Base-by-base conservation (phyloP, 2,329 filamentous ascomycete genomes). In the Fusarium haematococcum region DNA sequence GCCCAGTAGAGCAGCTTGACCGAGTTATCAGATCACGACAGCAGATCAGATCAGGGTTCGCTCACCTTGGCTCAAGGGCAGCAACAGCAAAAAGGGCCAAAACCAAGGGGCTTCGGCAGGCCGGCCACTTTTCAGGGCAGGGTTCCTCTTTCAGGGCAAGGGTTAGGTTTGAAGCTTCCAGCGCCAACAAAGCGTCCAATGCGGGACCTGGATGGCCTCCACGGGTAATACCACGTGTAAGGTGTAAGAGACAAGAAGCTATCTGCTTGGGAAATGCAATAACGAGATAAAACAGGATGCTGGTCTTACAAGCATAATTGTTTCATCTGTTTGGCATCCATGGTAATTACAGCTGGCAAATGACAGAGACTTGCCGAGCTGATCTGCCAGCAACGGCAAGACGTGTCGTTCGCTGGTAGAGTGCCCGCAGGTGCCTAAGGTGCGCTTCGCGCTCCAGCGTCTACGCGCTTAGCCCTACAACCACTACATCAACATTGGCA, bases 181-280 rank as follows among this genome's bases (percentile, higher is more conserved):
- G 43, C 60, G 61, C 61, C 45, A 63, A 41, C 60, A 25, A 63
- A 63, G 60, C 45, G 50, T 27, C 35, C 35, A 56, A 66, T 66
- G 67, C 45, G 59, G 65, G 65, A 63, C 64, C 64, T 43, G 43
- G 37, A 63, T 56, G 58, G 45, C 58, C 52, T 63, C 64, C 64
- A 67, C 37, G 58, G 30, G 65, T n/a, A 41, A 67, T 58, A 75
- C 71, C 71, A 75, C 69, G 72, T 74, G 71, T 70, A 73, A 72
- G 64, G 72, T 75, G 71, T 70, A 73, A 72, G 68, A 65, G 43
- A 45, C 33, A 30, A 57, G 63, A 45, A 64, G 63, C 33, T 67
- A 30, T 35, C 25, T 30, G 57, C 25, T 35, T 35, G 30, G 30
- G n/a, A 61, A 25, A 50, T 37, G 37, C 57, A 60, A 57, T 35